These are phyloP conservation scores for Alopecurus myosuroides DNA, from an alignment of 176 grass and related monocot species.

Conservation along the genomic window DNA sequence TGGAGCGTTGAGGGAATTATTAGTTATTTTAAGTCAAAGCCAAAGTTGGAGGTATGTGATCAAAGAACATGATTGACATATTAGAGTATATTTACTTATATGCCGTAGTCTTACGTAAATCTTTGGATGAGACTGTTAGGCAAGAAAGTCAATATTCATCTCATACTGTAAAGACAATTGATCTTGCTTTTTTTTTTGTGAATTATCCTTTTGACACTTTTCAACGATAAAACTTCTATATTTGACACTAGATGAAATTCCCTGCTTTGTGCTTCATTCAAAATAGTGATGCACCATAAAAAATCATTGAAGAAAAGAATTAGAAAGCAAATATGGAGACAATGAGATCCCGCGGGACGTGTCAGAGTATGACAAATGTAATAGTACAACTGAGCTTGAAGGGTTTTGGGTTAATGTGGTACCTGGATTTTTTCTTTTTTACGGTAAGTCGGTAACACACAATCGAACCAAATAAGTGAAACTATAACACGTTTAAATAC, in stretches of 20 bases:
- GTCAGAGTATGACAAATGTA: not conserved
- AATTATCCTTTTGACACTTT: not conserved
- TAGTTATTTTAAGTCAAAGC: not conserved
- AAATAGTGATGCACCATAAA: not conserved
- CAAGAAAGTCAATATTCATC: not conserved
- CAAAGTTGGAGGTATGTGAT: conserved; percentile 1
- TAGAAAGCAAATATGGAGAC: not conserved
- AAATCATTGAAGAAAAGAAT: not conserved
- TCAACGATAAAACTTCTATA: not conserved
- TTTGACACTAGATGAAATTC: not conserved
- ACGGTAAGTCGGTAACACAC: too few species aligned
- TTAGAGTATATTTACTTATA: not conserved
- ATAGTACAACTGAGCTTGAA: not conserved
- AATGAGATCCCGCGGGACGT: not conserved
- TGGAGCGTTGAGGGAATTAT: conserved; percentile 3
- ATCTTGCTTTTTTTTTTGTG: not conserved
- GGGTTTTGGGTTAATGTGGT: not conserved
- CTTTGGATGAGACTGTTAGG: not conserved
- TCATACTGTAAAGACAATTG: not conserved
- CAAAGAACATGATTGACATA: not conserved
- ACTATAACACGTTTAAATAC: not conserved
- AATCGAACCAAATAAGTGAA: not conserved
- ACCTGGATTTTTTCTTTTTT: not conserved
- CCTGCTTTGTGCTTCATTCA: not conserved
- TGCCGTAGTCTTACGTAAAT: not conserved